phyloP scores from a whole-genome alignment of 257 asterid genomes.

The Penstemon barbatus region DNA sequence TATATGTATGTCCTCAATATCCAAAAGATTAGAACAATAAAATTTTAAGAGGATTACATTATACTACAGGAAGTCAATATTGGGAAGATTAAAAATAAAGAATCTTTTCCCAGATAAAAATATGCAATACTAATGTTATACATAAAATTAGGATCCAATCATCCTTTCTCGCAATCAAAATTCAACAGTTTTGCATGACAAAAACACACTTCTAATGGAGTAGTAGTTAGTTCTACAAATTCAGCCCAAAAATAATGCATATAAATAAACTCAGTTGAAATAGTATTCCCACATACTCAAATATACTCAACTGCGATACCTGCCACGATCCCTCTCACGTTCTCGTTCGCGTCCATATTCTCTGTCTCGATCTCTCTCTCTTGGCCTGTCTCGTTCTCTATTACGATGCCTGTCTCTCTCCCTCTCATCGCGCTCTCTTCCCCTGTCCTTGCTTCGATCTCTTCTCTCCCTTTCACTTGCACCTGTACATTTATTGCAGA shows the following conservation, averaged over 20 bases:
- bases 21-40: no score
- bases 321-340: conserved; percentile 37
- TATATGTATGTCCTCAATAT: no score
- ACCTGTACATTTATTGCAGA: conserved; percentile 31
- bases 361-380: conserved; percentile 71
- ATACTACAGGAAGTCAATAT: no score
- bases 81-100: no score
- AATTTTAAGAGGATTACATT: no score
- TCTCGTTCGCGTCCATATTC: conserved; percentile 72
- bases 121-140: no score
- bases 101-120: no score
- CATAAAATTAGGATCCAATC: no score
- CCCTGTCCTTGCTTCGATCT: conserved; percentile 69
- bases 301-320: conserved; percentile 47
- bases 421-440: conserved; percentile 71
- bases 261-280: not conserved
- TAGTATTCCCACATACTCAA: no score
- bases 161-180: not conserved
- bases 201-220: not conserved
- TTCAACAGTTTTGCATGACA: not conserved
- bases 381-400: conserved; percentile 65
- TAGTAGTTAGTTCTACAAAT: not conserved
- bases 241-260: conserved; percentile 10
- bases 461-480: conserved; percentile 59
- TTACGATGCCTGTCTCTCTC: conserved; percentile 70